Conservation (phyloP, 306 rosid genomes). For the Sesbania bispinosa region DNA sequence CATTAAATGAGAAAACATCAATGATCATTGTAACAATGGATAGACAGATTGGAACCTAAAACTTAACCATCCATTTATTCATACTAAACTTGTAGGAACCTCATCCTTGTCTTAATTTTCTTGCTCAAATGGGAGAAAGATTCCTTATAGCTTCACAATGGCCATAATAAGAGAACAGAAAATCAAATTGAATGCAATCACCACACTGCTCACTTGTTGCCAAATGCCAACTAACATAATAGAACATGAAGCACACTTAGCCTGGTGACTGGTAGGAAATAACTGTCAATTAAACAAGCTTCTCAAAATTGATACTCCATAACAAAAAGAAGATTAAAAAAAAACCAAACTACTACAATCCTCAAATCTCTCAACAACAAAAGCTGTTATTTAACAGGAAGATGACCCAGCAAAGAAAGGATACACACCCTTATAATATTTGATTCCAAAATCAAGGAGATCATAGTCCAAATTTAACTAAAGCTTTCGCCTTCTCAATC, state of each 20-base stretch:
- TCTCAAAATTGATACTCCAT: background rate
- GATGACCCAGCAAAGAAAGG: background rate
- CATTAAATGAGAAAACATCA: background rate
- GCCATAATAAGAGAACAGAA: background rate
- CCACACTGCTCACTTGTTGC: background rate
- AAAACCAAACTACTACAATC: background rate
- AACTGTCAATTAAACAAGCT: background rate
- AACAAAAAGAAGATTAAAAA: background rate
- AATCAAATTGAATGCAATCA: background rate
- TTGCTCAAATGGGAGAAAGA: background rate
- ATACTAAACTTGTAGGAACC: background rate
- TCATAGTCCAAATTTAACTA: too few species aligned
- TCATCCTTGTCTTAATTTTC: background rate
- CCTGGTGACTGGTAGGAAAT: background rate
- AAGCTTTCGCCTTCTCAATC: too few species aligned
- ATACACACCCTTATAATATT: background rate
- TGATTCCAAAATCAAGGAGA: background rate
- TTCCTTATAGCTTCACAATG: background rate
- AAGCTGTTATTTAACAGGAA: background rate
- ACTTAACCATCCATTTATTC: background rate
- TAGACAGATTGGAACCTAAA: background rate
- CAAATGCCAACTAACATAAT: background rate
- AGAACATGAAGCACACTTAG: background rate
- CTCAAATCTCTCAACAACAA: background rate
- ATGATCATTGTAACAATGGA: background rate